Base-by-base conservation (phyloP, 805 yeast species). In the Saturnispora besseyi region DNA sequence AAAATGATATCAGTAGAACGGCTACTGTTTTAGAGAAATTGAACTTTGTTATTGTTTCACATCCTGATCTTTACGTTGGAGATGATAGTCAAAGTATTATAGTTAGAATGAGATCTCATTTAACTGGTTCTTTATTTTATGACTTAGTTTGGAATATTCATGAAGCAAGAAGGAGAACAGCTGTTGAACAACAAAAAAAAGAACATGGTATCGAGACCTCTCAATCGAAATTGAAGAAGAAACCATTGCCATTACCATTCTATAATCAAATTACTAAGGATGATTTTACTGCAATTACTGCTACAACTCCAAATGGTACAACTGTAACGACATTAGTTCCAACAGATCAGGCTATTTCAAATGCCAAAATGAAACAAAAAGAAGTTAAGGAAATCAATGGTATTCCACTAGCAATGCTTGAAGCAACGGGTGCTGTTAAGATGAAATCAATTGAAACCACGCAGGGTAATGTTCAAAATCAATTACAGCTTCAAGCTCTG, bases 81-180 rank as follows among this genome's bases (percentile, higher is more conserved):
- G 74, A 81, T 3, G 81, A 79, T 51, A 75, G 80, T 10, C 81
- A 79, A n/a, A 83, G 86, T 3, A 85, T 90, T 30, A 86, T 90
- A 45, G 77, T 86, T 3, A 74, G 90, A 51, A 90, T 90, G 95
- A 76, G 97, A 59, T 87, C 96, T 0, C 97, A 90, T 65, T 72
- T 90, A 57, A 85, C 96, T 0, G 96, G 93, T 1, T 88, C 96
- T 0, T 66, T 90, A 47, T 90, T 90, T 59, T 90, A 90, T 62
- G 97, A 90, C 65, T 72, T 90, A 47, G 91, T 90, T 11, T 89
- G 96, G 89, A 85, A 95, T 63, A 84, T 90, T 44, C 97, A 90
- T 65, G 97, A 90, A 61, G 96, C 96, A 0, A 74, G 95, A 62
- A 73, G 96, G 62, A 71, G 95, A 48, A 74, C 77, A 34, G 59